A percentile compares a stretch with the other conserved stretches of the same genome.
phyloP scores from a whole-genome alignment of 352 stramenopile species.

The Pythium brachiatum region DNA sequence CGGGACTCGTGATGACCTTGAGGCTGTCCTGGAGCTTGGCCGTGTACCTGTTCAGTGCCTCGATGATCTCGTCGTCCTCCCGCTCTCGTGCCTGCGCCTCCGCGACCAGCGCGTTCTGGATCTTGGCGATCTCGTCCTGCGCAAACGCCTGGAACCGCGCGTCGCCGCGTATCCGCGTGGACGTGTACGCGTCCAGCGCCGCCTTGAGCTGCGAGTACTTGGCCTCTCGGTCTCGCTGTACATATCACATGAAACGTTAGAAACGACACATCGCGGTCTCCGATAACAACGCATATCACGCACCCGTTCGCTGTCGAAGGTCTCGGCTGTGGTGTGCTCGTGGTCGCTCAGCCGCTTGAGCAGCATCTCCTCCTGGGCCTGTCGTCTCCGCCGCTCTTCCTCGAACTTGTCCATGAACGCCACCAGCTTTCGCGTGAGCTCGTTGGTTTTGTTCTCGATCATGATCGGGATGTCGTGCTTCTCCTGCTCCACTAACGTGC shows the following conservation, averaged over 20 bases:
- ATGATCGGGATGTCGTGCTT: slow-evolving; percentile 86
- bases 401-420: slow-evolving; percentile 90
- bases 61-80: slow-evolving; percentile 93
- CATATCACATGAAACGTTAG: not conserved
- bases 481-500: slow-evolving; percentile 81
- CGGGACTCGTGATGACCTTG: slow-evolving; percentile 88
- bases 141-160: slow-evolving; percentile 72
- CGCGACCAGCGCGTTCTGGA: slow-evolving; percentile 71
- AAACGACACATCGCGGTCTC: not conserved
- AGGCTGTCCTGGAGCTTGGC: slow-evolving; percentile 92
- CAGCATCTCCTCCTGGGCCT: slow-evolving; percentile 85
- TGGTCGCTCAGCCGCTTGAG: slow-evolving; percentile 91
- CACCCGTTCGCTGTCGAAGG: slow-evolving; percentile 68
- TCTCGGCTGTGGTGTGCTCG: slow-evolving; percentile 69
- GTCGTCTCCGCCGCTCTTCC: slow-evolving; percentile 76
- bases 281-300: not conserved
- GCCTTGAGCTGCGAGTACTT: slow-evolving; percentile 77
- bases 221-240: slow-evolving; percentile 45
- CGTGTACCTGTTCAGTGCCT: slow-evolving; percentile 92
- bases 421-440: slow-evolving; percentile 87
- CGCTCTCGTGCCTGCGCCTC: slow-evolving; percentile 81
- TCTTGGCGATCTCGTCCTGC: slow-evolving; percentile 70
- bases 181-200: slow-evolving; percentile 63
- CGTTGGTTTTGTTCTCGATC: slow-evolving; percentile 88
- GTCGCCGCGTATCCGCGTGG: slow-evolving; percentile 69